Conservation (phyloP, 768 basidiomycete species). For the Hirschioporus abietinus region DNA sequence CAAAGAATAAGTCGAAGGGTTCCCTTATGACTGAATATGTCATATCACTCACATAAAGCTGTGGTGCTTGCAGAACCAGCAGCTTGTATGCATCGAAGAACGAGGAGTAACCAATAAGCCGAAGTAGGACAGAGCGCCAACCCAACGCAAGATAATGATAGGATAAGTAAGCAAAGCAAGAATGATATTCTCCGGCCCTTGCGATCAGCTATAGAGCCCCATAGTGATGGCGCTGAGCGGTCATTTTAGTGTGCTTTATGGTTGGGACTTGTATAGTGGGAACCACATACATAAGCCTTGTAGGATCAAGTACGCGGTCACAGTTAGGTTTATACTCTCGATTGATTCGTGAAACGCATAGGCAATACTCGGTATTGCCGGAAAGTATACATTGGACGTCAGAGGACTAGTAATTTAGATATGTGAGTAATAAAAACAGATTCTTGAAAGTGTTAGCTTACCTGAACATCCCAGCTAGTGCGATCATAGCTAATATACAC, state of each 20-base stretch:
- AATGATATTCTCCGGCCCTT: conserved; percentile 61
- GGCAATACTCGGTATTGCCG: conserved; percentile 64
- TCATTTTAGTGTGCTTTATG: not conserved
- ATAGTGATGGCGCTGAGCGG: conserved; percentile 38
- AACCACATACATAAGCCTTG: conserved; percentile 48
- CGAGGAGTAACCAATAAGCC: conserved; percentile 73
- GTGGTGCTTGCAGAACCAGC: conserved; percentile 76
- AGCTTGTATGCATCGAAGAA: conserved; percentile 78
- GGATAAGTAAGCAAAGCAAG: conserved; percentile 55
- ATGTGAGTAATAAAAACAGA: not conserved
- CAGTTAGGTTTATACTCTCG: conserved; percentile 74
- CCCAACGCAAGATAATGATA: conserved; percentile 61
- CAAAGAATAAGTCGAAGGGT: conserved; percentile 1
- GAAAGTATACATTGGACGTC: conserved; percentile 60
- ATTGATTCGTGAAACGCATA: conserved; percentile 56
- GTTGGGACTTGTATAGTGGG: not conserved
- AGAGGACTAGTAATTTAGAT: conserved; percentile 23
- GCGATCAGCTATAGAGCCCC: conserved; percentile 67
- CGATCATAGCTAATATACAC: conserved; percentile 56
- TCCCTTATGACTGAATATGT: not conserved
- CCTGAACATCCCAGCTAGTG: conserved; percentile 64
- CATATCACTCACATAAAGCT: conserved; percentile 48
- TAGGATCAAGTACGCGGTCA: conserved; percentile 70
- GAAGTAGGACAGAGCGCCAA: conserved; percentile 47
- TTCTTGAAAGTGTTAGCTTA: conserved; percentile 10